Conservation (phyloP, 75 land plant genomes). For the Larix kaempferi region DNA sequence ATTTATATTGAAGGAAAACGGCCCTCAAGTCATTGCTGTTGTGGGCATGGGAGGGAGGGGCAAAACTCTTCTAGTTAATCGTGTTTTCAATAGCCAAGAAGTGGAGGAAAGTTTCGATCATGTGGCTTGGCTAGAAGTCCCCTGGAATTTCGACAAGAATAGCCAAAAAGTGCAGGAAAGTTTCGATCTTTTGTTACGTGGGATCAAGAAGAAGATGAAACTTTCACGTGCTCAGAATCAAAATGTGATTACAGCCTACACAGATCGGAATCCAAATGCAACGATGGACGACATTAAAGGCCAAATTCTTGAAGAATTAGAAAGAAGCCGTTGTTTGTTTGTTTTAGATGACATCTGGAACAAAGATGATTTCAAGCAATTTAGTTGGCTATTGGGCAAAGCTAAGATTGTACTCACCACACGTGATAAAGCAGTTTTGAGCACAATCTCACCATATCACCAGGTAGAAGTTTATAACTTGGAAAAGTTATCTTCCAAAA, state of each 20-base stretch:
- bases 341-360: slow-evolving; percentile 44
- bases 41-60: slow-evolving; percentile 42
- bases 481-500: slow-evolving; percentile 14
- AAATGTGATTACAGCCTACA: too few species aligned
- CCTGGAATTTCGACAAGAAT: slow-evolving; percentile 32
- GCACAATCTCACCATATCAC: not conserved
- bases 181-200: slow-evolving; percentile 11
- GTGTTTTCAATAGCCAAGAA: slow-evolving; percentile 9
- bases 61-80: slow-evolving; percentile 31
- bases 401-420: slow-evolving; percentile 32
- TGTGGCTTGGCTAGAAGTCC: slow-evolving; percentile 26
- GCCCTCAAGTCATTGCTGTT: not conserved
- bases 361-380: slow-evolving; percentile 2
- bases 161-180: too few species aligned
- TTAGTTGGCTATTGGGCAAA: not conserved
- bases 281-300: slow-evolving; percentile 3
- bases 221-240: not conserved
- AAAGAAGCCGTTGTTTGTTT: slow-evolving; percentile 17
- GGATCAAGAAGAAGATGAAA: slow-evolving; percentile 5
- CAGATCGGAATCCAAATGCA: not conserved
- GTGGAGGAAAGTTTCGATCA: slow-evolving; percentile 15
- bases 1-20: too few species aligned
- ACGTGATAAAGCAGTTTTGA: slow-evolving; percentile 11
- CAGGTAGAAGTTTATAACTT: not conserved
- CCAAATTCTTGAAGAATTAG: not conserved